phyloP scores from a whole-genome alignment of 2,329 filamentous ascomycete species.

The Neonectria coccinea region DNA sequence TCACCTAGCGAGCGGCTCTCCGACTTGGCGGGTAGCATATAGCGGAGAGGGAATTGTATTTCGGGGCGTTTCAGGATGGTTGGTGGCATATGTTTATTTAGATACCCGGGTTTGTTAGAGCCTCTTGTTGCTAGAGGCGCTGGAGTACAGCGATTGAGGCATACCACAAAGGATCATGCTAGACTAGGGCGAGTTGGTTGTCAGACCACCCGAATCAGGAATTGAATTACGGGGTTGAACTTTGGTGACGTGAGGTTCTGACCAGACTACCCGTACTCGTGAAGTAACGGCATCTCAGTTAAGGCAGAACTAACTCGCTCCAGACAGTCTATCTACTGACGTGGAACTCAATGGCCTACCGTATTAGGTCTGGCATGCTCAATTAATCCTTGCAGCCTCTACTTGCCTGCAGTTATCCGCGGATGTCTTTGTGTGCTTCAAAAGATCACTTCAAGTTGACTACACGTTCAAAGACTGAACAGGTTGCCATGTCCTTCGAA shows the following conservation, averaged over 20 bases:
- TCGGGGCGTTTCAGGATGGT: neutral
- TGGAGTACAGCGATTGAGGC: neutral
- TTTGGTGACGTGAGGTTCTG: neutral
- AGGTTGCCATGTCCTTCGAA: neutral
- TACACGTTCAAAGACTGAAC: neutral
- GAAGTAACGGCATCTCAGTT: neutral
- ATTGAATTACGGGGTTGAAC: neutral
- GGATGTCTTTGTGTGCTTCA: neutral
- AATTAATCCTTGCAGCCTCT: neutral
- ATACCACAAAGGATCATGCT: neutral
- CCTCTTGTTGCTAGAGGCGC: neutral
- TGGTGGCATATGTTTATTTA: conserved; percentile 9
- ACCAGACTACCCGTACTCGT: neutral
- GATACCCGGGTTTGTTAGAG: conserved; percentile 38
- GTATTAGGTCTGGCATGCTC: neutral
- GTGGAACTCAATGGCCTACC: neutral
- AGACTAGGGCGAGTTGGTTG: neutral
- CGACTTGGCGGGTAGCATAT: neutral
- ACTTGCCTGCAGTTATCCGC: neutral
- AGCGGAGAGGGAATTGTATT: neutral
- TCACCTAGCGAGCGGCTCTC: neutral
- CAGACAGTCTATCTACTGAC: neutral
- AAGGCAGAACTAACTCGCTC: neutral
- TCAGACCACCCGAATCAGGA: neutral
- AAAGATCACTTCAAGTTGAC: neutral